These are phyloP conservation scores for Cryphonectria japonica DNA, from an alignment of 2,329 filamentous ascomycete species.

Conservation along the genomic window DNA sequence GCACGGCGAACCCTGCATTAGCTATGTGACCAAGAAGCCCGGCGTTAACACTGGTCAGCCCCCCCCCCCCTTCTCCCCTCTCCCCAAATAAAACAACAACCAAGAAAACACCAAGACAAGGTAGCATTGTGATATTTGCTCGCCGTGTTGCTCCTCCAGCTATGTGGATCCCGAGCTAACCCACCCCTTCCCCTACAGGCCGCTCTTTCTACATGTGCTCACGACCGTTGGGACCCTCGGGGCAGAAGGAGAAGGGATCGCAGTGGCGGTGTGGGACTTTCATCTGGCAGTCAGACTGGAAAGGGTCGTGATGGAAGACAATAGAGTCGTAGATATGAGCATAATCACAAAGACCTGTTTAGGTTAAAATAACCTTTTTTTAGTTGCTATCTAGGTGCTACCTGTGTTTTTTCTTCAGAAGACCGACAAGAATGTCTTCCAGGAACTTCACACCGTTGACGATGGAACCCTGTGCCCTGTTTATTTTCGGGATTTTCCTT, in stretches of 20 bases:
- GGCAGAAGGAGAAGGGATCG: conserved; percentile 80
- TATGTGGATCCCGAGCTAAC: neutral
- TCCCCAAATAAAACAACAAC: too few species aligned
- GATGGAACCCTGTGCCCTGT: too few species aligned
- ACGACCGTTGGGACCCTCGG: conserved; percentile 81
- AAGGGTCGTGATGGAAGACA: conserved; percentile 5
- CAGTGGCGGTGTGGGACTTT: conserved; percentile 90
- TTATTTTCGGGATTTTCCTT: too few species aligned
- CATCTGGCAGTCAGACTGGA: conserved; percentile 53
- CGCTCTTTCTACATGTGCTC: conserved; percentile 67
- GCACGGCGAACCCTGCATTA: conserved; percentile 86
- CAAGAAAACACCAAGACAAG: neutral
- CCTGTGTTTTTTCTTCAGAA: neutral
- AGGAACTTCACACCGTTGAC: neutral
- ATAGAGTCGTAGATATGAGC: too few species aligned
- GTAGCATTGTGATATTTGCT: neutral
- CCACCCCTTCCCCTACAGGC: conserved; percentile 41
- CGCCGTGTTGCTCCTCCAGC: neutral
- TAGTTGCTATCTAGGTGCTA: neutral
- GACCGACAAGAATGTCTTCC: neutral
- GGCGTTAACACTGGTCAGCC: conserved; percentile 75
- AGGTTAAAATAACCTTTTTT: neutral
- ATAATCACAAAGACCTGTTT: neutral
- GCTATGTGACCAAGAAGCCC: conserved; percentile 82
- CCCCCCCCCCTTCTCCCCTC: neutral